phyloP scores from a whole-genome alignment of 768 basidiomycete genomes.

The Collybiopsis confluens region DNA sequence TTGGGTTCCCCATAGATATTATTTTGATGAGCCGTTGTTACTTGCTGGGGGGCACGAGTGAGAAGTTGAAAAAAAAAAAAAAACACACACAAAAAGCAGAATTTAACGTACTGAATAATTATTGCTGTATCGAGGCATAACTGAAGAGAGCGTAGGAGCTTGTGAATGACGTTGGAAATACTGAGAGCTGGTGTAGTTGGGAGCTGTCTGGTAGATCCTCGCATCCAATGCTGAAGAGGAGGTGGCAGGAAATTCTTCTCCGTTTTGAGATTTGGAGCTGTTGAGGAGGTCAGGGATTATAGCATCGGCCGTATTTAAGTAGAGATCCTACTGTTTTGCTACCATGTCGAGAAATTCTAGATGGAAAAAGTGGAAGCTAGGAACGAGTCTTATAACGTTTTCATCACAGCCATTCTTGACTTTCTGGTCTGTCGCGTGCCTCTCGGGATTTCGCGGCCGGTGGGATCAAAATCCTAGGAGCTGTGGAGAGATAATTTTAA shows the following conservation, averaged over 20 bases:
- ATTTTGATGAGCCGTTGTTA: not conserved
- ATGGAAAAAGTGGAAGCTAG: slow-evolving; percentile 2
- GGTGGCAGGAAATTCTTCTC: not conserved
- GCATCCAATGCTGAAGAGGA: slow-evolving; percentile 1
- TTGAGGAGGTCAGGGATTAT: not conserved
- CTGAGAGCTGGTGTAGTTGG: not conserved
- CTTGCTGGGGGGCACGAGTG: not conserved
- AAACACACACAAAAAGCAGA: too few relatives aligned
- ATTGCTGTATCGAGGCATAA: not conserved
- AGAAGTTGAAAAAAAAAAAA: not conserved
- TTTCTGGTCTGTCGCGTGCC: slow-evolving; percentile 7
- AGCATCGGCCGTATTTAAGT: slow-evolving; percentile 1
- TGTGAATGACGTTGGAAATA: not conserved
- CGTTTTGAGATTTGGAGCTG: slow-evolving; percentile 1
- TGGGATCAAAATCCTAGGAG: slow-evolving; percentile 8
- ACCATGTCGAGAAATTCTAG: slow-evolving; percentile 6
- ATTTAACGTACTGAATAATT: not conserved
- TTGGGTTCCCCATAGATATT: not conserved
- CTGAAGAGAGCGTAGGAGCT: slow-evolving; percentile 1
- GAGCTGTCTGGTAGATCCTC: not conserved
- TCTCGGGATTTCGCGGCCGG: slow-evolving; percentile 4
- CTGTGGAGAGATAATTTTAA: slow-evolving; percentile 10
- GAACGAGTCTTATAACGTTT: slow-evolving; percentile 7
- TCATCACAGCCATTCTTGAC: slow-evolving; percentile 10
- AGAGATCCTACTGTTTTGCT: slow-evolving; percentile 7